A percentile compares a stretch with the other conserved stretches of the same genome.
Conservation (phyloP, 2,329 filamentous ascomycete species). For the Aspergillus novoparasiticus region DNA sequence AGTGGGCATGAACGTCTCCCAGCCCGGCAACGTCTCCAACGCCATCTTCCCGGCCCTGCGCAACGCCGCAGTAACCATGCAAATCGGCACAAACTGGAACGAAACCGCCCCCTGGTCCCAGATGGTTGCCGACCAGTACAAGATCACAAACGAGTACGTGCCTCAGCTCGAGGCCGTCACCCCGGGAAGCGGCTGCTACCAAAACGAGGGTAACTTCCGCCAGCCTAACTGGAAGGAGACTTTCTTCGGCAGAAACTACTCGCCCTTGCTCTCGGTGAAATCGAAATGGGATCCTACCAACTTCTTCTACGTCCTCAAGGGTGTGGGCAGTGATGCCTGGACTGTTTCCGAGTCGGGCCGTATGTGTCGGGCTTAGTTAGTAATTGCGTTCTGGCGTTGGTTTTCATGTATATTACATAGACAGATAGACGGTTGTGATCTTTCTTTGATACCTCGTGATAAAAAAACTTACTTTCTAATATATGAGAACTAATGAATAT, state of each 20-base stretch:
- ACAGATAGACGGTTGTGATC: background rate
- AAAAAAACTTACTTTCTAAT: background rate
- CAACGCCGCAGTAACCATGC: slow-evolving; percentile 40
- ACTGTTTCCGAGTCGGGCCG: slow-evolving; percentile 28
- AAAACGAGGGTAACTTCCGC: slow-evolving; percentile 47
- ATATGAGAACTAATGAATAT: background rate
- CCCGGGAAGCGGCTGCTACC: slow-evolving; percentile 43
- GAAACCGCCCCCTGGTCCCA: slow-evolving; percentile 40
- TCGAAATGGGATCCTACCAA: slow-evolving; percentile 44
- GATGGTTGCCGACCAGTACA: slow-evolving; percentile 38
- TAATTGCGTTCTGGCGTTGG: background rate
- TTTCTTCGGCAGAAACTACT: slow-evolving; percentile 49
- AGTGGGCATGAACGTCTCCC: slow-evolving; percentile 43
- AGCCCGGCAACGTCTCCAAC: slow-evolving; percentile 39
- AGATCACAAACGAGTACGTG: slow-evolving; percentile 44
- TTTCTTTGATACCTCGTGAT: background rate
- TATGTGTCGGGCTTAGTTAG: slow-evolving; percentile 28
- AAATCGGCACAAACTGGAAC: slow-evolving; percentile 39
- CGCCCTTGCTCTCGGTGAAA: slow-evolving; percentile 40
- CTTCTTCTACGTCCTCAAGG: slow-evolving; percentile 45
- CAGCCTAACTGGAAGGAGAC: slow-evolving; percentile 44
- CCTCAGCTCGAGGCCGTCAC: slow-evolving; percentile 43
- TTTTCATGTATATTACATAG: background rate
- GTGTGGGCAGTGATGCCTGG: slow-evolving; percentile 44
- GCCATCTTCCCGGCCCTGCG: slow-evolving; percentile 46